Base-by-base conservation (phyloP, 768 basidiomycete genomes). In the Roridomyces roridus region DNA sequence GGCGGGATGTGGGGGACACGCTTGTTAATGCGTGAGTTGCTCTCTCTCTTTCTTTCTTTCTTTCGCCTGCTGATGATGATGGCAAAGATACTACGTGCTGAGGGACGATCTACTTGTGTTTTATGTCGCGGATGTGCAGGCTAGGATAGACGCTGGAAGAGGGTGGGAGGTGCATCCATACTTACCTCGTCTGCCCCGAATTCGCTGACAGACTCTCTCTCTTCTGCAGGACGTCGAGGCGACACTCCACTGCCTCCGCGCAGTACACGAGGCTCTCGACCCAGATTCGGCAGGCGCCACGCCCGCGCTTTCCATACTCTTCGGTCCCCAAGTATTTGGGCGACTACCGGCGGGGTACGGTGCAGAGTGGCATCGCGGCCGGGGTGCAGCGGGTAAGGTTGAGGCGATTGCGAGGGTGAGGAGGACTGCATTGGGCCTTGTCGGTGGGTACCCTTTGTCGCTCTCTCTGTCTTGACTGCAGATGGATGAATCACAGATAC, bases 1-100 rank as follows among this genome's bases (percentile, higher is more conserved):
- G 93, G 62, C 76, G 92, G 59, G 92, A 94, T 55, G 85, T 93
- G 23, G 93, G 92, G 0, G 93, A 95, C 72, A 92, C 91, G 1
- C 78, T 95, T 14, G 88, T 94, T 57, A 95, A 94, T 63, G 91
- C 92, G 90, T 94, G 73, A 50, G 88, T 77, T 18, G 18, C 3
- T 45, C 36, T 45, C 21, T 54, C 28, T 41, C 46, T 31, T 26
- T 21, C 12, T 34, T 45, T 28, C n/a, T 24, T 34, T 17, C 11
- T 46, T n/a, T 28, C 35, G 7, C 23, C 29, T 42, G 31, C 4
- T 34, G 7, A 34, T 34, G 10, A 11, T 8, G 31, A 34, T 24
- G 40, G 6, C 29, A n/a, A 65, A 92, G 90, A 21, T 96, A 89
- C 65, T 97, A 96, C 68, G 84, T 96, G 28, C 78, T 97, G 3